phyloP scores from a whole-genome alignment of 768 basidiomycete species.

The Pleurotus citrinopileatus region DNA sequence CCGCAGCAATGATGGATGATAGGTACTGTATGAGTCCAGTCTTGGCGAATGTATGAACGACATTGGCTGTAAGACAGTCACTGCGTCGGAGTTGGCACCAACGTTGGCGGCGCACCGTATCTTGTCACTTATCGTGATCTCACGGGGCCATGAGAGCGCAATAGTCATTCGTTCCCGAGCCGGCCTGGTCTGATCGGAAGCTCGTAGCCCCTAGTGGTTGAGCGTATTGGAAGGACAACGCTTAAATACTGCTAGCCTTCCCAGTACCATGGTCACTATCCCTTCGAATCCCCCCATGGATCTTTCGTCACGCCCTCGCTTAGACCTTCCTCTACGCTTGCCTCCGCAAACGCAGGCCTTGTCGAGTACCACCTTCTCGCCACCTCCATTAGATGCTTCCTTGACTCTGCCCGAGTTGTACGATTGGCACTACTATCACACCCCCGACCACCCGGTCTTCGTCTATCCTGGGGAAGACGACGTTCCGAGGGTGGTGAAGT shows the following conservation, averaged over 20 bases:
- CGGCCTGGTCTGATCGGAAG: too few relatives aligned
- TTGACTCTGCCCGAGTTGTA: slow-evolving; percentile 27
- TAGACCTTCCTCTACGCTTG: not conserved
- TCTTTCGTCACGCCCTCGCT: slow-evolving; percentile 22
- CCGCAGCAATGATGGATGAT: too few relatives aligned
- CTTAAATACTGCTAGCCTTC: slow-evolving; percentile 19
- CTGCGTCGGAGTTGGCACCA: too few relatives aligned
- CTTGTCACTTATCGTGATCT: too few relatives aligned
- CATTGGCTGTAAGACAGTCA: too few relatives aligned
- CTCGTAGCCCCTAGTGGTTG: too few relatives aligned
- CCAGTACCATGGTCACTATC: not conserved
- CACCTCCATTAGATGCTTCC: slow-evolving; percentile 27
- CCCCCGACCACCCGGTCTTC: slow-evolving; percentile 28
- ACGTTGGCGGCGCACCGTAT: too few relatives aligned
- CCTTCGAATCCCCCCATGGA: not conserved
- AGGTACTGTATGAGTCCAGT: too few relatives aligned
- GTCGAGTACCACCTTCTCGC: slow-evolving; percentile 18
- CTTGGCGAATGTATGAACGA: too few relatives aligned
- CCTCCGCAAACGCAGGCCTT: slow-evolving; percentile 4
- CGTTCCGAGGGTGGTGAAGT: slow-evolving; percentile 16
- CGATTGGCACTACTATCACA: slow-evolving; percentile 27
- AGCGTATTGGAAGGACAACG: not conserved
- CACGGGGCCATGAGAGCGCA: too few relatives aligned
- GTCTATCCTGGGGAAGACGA: slow-evolving; percentile 16
- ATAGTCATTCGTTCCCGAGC: too few relatives aligned